Evolutionary conservation across 176 grass and related monocot species (phyloP), one percentile per base, ranked within the genome.

Genomic region (Oropetium thomaeum): DNA sequence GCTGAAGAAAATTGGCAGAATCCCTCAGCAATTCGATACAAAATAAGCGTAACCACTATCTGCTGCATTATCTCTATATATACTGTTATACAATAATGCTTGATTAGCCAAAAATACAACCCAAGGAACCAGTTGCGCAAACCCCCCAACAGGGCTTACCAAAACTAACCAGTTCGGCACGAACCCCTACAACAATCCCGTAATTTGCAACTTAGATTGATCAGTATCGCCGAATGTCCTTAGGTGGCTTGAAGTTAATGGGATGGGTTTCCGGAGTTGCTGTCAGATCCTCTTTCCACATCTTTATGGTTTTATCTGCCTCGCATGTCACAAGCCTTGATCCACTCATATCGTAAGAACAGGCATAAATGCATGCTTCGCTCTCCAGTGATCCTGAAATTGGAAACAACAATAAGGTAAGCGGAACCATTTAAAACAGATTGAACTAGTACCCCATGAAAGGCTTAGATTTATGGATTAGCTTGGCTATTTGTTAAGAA

Each of bases 231-330:
- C 90, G 75, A 32, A 88, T 85, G 17, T 98, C 90, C 83, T 98
- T 98, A 17, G 89, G 95, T 2, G 91, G 95, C 86, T 93, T 98
- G 79, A 94, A 98, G 78, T 98, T 91, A 62, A 97, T 61, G n/a
- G 93, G 93, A 76, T 93, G 85, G 2, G 93, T 97, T 65, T 97
- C 93, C 5, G 86, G 86, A 7, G 95, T 98, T 3, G 95, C 95
- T 69, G 58, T 86, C 7, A 65, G 17, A 62, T 98, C 95, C 78
- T 98, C 91, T 83, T 92, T 98, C 95, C 95, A 98, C 95, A 98
- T 94, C 79, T 98, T 98, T 69, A 98, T 94, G 13, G 91, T 94
- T 85, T 98, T 98, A 63, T 98, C 91, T 4, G 95, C 95, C 79
- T 98, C 89, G 12, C 91, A 98, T 0, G 84, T 94, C 67, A 98